Evolutionary conservation across 345 rosid genomes (phyloP), one percentile per base, ranked within the genome.

Genomic region (Syzygium oleosum): DNA sequence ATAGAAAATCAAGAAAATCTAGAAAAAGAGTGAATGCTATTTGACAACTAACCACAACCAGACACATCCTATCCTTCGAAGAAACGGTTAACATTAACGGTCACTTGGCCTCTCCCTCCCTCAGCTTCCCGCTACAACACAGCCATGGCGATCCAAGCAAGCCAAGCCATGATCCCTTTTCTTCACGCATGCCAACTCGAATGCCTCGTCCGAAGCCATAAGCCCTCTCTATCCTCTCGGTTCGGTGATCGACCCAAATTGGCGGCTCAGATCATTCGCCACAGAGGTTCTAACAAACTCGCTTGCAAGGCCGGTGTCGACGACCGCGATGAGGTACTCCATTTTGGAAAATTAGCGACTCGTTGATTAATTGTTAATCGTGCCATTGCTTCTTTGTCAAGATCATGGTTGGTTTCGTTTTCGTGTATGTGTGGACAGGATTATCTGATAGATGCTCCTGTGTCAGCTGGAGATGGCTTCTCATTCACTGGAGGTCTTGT

Each of bases 391-490:
- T 51, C 3, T 68, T 86, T 12, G 84, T 51, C 23, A 16, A 52
- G 54, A 84, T 52, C 55, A 84, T 29, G 58, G 54, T 58, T 27
- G 41, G 68, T 43, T 79, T 84, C 58, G 14, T 58, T 15, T 27
- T 29, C 27, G 51, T 21, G 12, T n/a, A 49, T 84, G 55, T n/a
- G 27, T 61, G 80, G 51, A 52, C 86, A 97, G 98, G 98, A 96
- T 90, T 96, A 93, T 92, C 94, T 94, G 86, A 94, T 96, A 52
- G 98, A 97, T 91, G 99, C 98, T 87, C 97, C 96, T 46, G 96
- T 91, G 86, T 95, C 97, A 34, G 95, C 92, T 46, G 99, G 99
- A 88, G 99, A 97, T 91, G 99, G 99, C 73, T 97, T 97, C 91
- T 97, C 99, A 78, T 97, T 97, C 89, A 91, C 94, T 88, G 99